phyloP scores from a whole-genome alignment of 192 early-diverging fungal species.

The Linnemannia schmuckeri region DNA sequence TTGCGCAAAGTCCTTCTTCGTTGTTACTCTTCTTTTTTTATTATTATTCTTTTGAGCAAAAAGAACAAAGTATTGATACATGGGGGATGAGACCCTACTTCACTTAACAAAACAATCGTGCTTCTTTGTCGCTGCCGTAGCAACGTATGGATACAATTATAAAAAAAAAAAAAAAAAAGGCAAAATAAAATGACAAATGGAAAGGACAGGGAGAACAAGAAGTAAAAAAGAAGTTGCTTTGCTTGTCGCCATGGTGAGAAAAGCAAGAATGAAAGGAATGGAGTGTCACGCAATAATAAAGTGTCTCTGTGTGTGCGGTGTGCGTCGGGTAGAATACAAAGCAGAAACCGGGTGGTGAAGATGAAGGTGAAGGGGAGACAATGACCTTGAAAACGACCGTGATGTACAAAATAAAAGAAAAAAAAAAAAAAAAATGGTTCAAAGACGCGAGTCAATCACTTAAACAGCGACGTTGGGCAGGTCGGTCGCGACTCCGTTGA shows the following conservation, averaged over 20 bases:
- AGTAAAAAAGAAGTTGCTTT: neutral
- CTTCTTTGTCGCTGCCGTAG: neutral
- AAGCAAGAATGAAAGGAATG: neutral
- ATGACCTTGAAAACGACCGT: neutral
- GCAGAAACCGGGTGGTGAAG: neutral
- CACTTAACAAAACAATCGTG: conserved; percentile 7
- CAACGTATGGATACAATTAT: conserved; percentile 21
- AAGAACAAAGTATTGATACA: conserved; percentile 8
- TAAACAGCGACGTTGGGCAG: neutral
- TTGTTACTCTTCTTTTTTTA: neutral
- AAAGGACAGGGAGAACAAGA: neutral
- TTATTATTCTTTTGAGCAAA: conserved; percentile 1
- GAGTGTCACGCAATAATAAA: neutral
- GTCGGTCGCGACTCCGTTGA: neutral
- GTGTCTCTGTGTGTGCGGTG: neutral
- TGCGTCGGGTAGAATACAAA: conserved; percentile 1
- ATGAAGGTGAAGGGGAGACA: neutral
- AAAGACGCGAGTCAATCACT: neutral
- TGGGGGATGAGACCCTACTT: neutral
- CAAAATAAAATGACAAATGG: neutral
- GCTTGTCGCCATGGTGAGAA: too few relatives aligned
- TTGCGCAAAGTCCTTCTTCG: neutral
- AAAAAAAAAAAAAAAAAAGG: neutral
- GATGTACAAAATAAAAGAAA: conserved; percentile 15
- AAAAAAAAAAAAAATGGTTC: conserved; percentile 14